Evolutionary conservation across 1,139 yeast species (phyloP), one percentile per base, ranked within the genome.

Genomic region (Lodderomyces orthopsilosis): DNA sequence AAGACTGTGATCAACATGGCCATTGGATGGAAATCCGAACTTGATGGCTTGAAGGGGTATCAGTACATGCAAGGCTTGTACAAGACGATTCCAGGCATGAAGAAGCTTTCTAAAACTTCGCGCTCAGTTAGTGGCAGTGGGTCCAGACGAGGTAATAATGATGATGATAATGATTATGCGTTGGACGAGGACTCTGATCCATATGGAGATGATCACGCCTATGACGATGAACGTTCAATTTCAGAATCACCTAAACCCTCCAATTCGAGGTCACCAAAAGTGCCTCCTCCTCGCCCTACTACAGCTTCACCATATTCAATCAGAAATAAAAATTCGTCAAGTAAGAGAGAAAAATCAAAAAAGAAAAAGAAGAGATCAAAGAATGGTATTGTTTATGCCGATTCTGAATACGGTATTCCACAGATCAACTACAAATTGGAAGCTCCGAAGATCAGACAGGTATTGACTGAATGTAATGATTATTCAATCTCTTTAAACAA

Each of bases 381-480:
- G 37, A 47, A 47, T 22, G 65, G 68, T 0, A 46, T 61, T 6
- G 52, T 53, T 12, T 79, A 78, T 50, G 76, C 82, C 17, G 85
- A 84, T 53, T 74, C 66, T 44, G 70, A 76, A 53, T 85, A 67
- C 57, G 68, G 72, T 46, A 84, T 85, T 37, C 91, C 93, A 7
- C 79, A 73, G 49, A 83, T 86, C 55, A 82, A 85, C 63, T 74
- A 85, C 52, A 75, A 70, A 44, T 80, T 79, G 48, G 96, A 88
- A 56, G 80, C 83, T 1, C 93, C 96, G 10, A 81, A 76, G 60
- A 85, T 91, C 49, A 71, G 83, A 49, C 65, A 71, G 17, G 65
- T 84, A 8, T 77, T 91, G 44, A 90, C 96, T 2, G 87, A 87
- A 46, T 81, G 95, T 14, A 79, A 85, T 44, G 80, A 89, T 8